These are phyloP conservation scores for Aspergillus pseudotamarii DNA, from an alignment of 2,329 filamentous ascomycete species.

Conservation along the genomic window DNA sequence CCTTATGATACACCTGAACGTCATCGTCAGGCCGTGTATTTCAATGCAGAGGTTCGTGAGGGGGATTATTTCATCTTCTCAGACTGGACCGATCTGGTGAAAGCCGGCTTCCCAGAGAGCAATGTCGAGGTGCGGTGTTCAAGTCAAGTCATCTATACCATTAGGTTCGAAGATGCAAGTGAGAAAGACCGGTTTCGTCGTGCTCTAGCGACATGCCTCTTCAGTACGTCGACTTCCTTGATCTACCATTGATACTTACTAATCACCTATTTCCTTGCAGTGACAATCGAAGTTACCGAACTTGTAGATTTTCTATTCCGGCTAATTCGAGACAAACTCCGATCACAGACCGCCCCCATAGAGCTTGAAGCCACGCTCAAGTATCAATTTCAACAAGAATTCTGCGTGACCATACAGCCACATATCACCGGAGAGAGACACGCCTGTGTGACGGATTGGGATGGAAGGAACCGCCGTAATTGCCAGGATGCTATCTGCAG, in stretches of 20 bases:
- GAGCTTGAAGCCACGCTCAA: constrained; percentile 25
- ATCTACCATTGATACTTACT: background rate
- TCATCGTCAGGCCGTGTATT: constrained; percentile 38
- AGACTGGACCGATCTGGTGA: constrained; percentile 25
- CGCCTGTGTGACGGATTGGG: constrained; percentile 38
- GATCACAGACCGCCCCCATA: constrained; percentile 9
- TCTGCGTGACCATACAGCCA: constrained; percentile 20
- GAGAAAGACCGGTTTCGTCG: constrained; percentile 40
- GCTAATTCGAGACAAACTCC: constrained; percentile 37
- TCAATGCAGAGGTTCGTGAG: constrained; percentile 23
- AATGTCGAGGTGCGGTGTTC: constrained; percentile 26
- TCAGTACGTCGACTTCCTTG: constrained; percentile 24
- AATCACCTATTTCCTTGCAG: constrained; percentile 14
- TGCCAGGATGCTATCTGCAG: constrained; percentile 31
- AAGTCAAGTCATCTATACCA: constrained; percentile 18
- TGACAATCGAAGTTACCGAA: constrained; percentile 27
- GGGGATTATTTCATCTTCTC: constrained; percentile 43
- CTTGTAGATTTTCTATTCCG: constrained; percentile 37
- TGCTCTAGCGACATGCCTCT: constrained; percentile 34
- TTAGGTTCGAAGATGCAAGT: constrained; percentile 27
- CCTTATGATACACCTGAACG: constrained; percentile 37
- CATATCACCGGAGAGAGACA: constrained; percentile 26
- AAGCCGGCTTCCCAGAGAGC: constrained; percentile 15
- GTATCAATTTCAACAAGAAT: constrained; percentile 30
- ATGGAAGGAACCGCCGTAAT: constrained; percentile 26